These are phyloP conservation scores for Arachis monticola DNA, from an alignment of 331 rosid species.

Conservation along the genomic window DNA sequence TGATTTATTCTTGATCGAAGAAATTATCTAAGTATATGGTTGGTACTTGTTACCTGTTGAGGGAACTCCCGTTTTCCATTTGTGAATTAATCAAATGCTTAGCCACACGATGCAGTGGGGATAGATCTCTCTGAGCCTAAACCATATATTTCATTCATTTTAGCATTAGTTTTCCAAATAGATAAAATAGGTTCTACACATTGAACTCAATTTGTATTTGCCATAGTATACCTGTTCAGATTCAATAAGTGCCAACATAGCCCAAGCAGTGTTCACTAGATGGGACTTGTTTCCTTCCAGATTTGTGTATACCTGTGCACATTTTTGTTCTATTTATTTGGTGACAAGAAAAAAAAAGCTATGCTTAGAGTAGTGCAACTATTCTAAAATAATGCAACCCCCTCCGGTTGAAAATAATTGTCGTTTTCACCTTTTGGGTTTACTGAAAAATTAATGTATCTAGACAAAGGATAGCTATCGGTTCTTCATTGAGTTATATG, in stretches of 20 bases:
- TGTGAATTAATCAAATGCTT: conserved; percentile 66
- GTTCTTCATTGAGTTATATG: neutral
- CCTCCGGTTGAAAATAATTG: too few species aligned
- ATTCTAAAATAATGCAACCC: neutral
- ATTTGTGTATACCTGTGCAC: conserved; percentile 63
- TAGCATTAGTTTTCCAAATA: neutral
- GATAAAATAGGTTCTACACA: neutral
- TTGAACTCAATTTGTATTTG: neutral
- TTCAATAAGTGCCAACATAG: conserved; percentile 69
- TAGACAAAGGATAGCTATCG: too few species aligned
- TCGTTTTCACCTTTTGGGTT: too few species aligned
- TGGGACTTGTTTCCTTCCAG: conserved; percentile 64
- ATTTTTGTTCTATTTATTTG: neutral
- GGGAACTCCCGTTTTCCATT: conserved; percentile 74
- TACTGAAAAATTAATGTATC: too few species aligned
- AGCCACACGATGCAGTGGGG: conserved; percentile 65
- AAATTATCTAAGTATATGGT: too few species aligned
- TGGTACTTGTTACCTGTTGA: conserved; percentile 61
- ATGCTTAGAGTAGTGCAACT: neutral
- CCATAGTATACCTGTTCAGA: conserved; percentile 58
- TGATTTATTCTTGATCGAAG: too few species aligned
- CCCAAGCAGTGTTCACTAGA: conserved; percentile 76
- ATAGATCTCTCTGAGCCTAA: conserved; percentile 60
- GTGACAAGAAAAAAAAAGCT: neutral
- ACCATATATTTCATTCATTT: conserved; percentile 1